phyloP scores from a whole-genome alignment of 2,329 filamentous ascomycete species.

The Diaporthe vaccinii region DNA sequence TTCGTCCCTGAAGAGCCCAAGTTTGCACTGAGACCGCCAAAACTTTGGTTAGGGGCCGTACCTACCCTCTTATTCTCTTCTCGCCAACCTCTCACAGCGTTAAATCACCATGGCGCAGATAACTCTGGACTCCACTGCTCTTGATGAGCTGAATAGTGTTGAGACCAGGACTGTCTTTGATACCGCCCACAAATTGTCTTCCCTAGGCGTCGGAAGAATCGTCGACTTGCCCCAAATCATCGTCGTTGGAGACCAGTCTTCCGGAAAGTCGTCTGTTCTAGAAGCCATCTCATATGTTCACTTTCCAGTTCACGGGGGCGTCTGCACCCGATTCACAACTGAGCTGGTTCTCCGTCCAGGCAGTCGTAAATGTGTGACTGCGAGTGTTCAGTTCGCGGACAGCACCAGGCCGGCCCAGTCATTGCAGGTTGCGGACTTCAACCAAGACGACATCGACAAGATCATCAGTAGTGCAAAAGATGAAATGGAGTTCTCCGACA shows the following conservation, averaged over 20 bases:
- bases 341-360: conserved; percentile 28
- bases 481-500: conserved; percentile 59
- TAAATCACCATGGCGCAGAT: neutral
- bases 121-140: neutral
- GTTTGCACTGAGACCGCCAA: neutral
- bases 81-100: neutral
- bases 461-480: conserved; percentile 50
- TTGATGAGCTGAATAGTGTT: neutral
- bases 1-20: neutral
- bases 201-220: conserved; percentile 9
- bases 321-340: conserved; percentile 34
- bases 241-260: conserved; percentile 31
- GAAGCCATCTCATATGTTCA: conserved; percentile 31
- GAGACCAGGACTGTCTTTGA: neutral
- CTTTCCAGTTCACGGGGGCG: conserved; percentile 5
- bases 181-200: neutral
- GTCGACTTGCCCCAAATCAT: conserved; percentile 33
- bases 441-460: neutral
- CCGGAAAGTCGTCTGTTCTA: conserved; percentile 31
- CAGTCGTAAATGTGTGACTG: no score
- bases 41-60: neutral
- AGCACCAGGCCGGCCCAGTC: neutral
- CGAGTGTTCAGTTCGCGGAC: neutral
- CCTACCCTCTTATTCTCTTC: neutral
- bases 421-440: neutral